Evolutionary conservation across 495 filamentous ascomycete genomes (phyloP), one percentile per base, ranked within the genome.

Genomic region (Tetracladium marchalianum): DNA sequence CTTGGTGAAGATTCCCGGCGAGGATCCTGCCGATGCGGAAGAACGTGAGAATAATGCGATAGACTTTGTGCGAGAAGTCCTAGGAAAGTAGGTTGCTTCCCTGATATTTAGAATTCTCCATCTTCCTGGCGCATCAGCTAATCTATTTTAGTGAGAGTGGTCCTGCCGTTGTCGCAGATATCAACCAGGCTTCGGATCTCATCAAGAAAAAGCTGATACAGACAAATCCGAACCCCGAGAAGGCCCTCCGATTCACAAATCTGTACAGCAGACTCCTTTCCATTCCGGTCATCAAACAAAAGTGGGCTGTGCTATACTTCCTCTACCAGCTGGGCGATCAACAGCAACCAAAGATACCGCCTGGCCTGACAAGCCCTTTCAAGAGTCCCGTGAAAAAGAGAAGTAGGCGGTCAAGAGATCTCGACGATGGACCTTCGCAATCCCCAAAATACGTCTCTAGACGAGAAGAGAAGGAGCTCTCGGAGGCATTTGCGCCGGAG

Each of bases 261-360:
- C 73, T 97, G 39, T 94, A 90, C 66, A 84, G 86, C 33, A 75
- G 84, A 34, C 76, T 99, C 18, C 70, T 95, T 15, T 84, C 88
- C 19, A 82, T 93, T 53, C 90, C 90, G 4, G 90, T 97, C 1
- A 71, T 99, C 27, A 82, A 81, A 54, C 84, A 95, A 62, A 99
- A 97, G 76, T 96, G 90, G 88, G 88, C 84, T 2, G 94, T 96
- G 52, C 71, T 99, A 5, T 88, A 90, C 59, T 75, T 99, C 36
- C 78, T 99, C 16, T 83, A 88, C 57, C 82, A 84, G 53, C 72
- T 98, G 35, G 79, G 84, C 39, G 77, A 79, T 50, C 79, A 81
- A 0, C 49, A 55, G 18, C 11, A 41, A 41, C 38, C 44, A 18
- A 47, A 31, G 15, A 27, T 39, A 35, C 40, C 49, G 7, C 52